Conservation (phyloP, 768 basidiomycete genomes). For the Russula sp. region DNA sequence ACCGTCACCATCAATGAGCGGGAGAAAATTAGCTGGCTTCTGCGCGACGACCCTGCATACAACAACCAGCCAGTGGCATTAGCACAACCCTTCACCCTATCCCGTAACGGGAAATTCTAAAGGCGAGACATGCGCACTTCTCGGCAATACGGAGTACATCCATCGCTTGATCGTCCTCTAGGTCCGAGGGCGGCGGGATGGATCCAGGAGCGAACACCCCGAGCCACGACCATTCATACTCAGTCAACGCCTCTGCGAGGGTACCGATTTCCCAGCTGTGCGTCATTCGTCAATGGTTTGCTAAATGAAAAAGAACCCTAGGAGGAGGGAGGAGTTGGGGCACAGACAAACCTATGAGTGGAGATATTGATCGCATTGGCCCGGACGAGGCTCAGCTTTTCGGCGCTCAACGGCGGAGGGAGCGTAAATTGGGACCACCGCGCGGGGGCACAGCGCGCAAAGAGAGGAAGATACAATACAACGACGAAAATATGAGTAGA, state of each 20-base stretch:
- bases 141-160: constrained; percentile 41
- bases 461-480: neutral
- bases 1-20: constrained; percentile 43
- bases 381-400: constrained; percentile 3
- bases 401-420: neutral
- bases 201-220: constrained; percentile 44
- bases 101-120: neutral
- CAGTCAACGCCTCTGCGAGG: constrained; percentile 48
- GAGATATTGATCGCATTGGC: constrained; percentile 15
- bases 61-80: neutral
- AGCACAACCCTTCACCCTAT: neutral
- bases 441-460: neutral
- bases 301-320: neutral
- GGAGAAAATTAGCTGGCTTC: constrained; percentile 35
- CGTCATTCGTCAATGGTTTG: neutral
- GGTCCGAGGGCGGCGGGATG: constrained; percentile 37
- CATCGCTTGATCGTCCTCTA: constrained; percentile 31
- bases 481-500: neutral
- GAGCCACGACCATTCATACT: constrained; percentile 42
- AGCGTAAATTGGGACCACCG: neutral
- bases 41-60: constrained; percentile 35
- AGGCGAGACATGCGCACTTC: constrained; percentile 28
- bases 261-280: constrained; percentile 58
- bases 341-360: constrained; percentile 11
- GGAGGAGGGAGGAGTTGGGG: neutral